phyloP scores from a whole-genome alignment of 2,329 filamentous ascomycete genomes.

The Penicillium vulpinum region DNA sequence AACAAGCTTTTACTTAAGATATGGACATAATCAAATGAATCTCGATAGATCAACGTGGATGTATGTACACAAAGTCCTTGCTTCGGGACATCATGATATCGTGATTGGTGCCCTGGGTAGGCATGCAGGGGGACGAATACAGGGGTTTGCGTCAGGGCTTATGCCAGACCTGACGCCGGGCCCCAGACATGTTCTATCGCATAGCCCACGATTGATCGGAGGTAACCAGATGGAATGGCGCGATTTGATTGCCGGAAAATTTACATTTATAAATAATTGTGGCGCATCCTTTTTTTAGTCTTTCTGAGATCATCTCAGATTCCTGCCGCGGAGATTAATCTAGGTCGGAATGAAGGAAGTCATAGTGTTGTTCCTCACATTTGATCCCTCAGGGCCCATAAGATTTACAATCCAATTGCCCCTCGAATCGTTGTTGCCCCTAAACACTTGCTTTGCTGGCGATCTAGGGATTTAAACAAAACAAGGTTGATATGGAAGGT shows the following conservation, averaged over 20 bases:
- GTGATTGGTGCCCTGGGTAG: neutral
- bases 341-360: slow-evolving; percentile 18
- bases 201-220: neutral
- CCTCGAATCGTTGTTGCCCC: neutral
- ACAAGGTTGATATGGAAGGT: no score
- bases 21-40: neutral
- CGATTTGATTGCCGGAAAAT: neutral
- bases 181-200: neutral
- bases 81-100: neutral
- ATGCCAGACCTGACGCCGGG: no score
- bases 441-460: neutral
- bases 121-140: slow-evolving; percentile 5
- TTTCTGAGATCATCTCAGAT: slow-evolving; percentile 16
- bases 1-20: neutral
- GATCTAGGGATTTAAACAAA: neutral
- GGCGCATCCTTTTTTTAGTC: neutral
- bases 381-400: neutral
- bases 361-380: slow-evolving; percentile 1
- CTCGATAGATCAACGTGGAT: neutral
- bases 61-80: slow-evolving; percentile 7
- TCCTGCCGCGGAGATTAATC: slow-evolving; percentile 17
- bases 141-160: neutral
- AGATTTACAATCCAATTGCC: neutral
- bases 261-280: neutral
- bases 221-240: neutral